These are phyloP conservation scores for Vicia villosa DNA, from an alignment of 306 rosid species.

Conservation along the genomic window DNA sequence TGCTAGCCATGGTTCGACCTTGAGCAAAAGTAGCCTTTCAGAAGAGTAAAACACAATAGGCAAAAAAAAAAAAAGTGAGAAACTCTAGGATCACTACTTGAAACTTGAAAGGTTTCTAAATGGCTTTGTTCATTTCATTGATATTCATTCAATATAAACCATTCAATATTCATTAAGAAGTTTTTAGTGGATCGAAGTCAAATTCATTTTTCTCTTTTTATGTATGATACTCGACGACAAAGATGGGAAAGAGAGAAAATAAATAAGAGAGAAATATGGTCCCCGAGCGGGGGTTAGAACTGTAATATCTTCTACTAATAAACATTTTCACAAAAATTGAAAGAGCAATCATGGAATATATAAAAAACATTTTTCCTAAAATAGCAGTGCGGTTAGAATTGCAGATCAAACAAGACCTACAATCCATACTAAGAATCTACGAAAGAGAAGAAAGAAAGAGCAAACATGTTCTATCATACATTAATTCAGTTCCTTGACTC, in stretches of 20 bases:
- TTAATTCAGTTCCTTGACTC: constrained; percentile 27
- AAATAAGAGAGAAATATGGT: background rate
- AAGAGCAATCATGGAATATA: constrained; percentile 3
- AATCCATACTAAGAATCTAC: constrained; percentile 25
- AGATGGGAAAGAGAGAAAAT: background rate
- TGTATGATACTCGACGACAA: background rate
- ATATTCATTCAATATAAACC: no score
- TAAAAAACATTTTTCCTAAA: constrained; percentile 21
- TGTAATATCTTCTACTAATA: background rate
- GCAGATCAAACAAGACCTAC: constrained; percentile 17
- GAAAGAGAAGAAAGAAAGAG: constrained; percentile 34
- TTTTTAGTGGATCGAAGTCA: background rate
- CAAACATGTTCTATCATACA: constrained; percentile 27
- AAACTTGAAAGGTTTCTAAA: no score
- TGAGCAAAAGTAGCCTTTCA: no score
- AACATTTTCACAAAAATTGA: background rate
- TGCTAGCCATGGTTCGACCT: no score
- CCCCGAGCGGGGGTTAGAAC: background rate
- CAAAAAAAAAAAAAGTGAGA: no score
- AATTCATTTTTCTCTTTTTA: background rate
- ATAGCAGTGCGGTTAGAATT: background rate
- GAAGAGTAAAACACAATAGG: no score
- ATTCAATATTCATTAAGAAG: background rate
- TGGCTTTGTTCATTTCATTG: no score
- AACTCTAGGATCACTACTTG: no score